Evolutionary conservation across 495 filamentous ascomycete genomes (phyloP).

Genomic region (Penicillium lagena): DNA sequence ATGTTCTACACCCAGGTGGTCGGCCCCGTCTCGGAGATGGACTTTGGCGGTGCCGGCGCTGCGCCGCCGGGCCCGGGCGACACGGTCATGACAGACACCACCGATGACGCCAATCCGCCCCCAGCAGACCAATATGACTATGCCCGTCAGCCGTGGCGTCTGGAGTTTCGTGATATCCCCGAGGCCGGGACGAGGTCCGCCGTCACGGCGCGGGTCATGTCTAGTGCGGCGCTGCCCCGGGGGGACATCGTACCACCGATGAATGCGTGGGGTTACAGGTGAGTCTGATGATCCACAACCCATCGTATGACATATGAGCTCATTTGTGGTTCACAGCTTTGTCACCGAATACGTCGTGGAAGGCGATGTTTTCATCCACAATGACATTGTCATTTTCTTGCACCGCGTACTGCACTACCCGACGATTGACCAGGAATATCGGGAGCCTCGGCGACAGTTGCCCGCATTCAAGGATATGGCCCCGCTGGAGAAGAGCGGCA

Average conservation of each 20-base stretch:
- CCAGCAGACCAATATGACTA: conserved; percentile 23
- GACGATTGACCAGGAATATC: conserved; percentile 14
- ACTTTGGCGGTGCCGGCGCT: conserved; percentile 21
- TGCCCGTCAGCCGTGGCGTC: conserved; percentile 37
- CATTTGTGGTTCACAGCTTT: conserved; percentile 27
- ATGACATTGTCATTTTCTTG: conserved; percentile 42
- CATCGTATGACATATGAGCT: conserved; percentile 12
- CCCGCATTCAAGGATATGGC: conserved; percentile 28
- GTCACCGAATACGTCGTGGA: conserved; percentile 42
- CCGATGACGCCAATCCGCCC: conserved; percentile 10
- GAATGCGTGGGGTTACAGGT: conserved; percentile 49
- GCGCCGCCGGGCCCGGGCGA: conserved; percentile 8
- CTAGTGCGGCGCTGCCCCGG: conserved; percentile 34
- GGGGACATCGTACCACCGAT: conserved; percentile 41
- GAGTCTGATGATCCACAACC: conserved; percentile 13
- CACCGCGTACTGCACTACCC: conserved; percentile 40
- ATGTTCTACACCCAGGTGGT: conserved; percentile 47
- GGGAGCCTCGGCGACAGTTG: conserved; percentile 23
- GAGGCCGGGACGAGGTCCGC: conserved; percentile 42
- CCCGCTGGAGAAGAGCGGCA: conserved; percentile 39
- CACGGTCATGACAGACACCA: conserved; percentile 30
- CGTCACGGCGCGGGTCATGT: conserved; percentile 42
- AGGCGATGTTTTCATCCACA: conserved; percentile 42
- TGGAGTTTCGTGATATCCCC: conserved; percentile 50
- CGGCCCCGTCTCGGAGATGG: conserved; percentile 27